Conservation (phyloP, 768 basidiomycete genomes). For the Thelephora ganbajun region DNA sequence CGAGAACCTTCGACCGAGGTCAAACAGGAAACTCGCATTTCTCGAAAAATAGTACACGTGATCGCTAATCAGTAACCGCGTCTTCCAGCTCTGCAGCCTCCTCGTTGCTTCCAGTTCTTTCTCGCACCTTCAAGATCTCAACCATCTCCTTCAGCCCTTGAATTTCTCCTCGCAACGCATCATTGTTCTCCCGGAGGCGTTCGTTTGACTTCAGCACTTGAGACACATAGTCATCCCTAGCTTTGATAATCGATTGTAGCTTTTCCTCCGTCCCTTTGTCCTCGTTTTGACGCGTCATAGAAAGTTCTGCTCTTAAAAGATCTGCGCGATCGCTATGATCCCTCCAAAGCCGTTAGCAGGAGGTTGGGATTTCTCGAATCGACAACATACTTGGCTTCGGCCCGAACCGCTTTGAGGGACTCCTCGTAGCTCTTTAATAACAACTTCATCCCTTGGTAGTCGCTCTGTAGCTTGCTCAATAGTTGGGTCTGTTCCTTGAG, state of each 20-base stretch:
- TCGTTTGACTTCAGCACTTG: constrained; percentile 39
- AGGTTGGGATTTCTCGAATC: neutral
- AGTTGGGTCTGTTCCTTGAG: constrained; percentile 53
- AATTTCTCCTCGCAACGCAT: constrained; percentile 34
- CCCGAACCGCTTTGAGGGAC: constrained; percentile 39
- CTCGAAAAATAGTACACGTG: neutral
- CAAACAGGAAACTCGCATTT: constrained; percentile 4
- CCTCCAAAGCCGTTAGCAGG: constrained; percentile 21
- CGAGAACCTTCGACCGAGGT: constrained; percentile 8
- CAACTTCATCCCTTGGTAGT: constrained; percentile 54
- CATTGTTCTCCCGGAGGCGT: constrained; percentile 45
- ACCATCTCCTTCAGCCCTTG: constrained; percentile 63
- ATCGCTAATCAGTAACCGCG: neutral
- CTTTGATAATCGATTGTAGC: constrained; percentile 2
- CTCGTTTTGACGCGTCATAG: constrained; percentile 27
- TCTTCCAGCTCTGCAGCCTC: too few species aligned
- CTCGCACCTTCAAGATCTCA: constrained; percentile 45
- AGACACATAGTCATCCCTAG: constrained; percentile 17
- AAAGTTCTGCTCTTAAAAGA: constrained; percentile 41
- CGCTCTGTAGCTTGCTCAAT: constrained; percentile 38
- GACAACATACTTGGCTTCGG: constrained; percentile 34
- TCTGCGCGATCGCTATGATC: constrained; percentile 35
- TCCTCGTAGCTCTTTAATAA: constrained; percentile 44
- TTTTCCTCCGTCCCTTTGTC: constrained; percentile 18
- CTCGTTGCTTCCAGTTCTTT: constrained; percentile 18